phyloP scores from a whole-genome alignment of 495 filamentous ascomycete species.

The Penicillium herquei region DNA sequence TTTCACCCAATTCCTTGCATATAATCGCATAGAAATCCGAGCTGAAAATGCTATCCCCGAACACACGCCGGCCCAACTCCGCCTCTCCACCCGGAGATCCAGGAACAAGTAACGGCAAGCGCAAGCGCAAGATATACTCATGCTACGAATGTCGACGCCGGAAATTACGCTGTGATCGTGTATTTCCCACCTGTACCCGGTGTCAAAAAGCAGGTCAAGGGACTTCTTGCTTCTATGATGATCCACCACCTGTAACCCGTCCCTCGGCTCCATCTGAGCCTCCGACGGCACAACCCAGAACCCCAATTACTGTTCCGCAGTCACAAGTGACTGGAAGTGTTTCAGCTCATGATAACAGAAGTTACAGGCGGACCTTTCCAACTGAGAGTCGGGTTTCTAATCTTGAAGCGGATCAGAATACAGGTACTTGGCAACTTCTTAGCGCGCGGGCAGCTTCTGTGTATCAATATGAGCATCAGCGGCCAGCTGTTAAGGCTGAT shows the following conservation, averaged over 20 bases:
- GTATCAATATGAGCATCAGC: not conserved
- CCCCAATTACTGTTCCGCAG: not conserved
- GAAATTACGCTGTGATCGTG: constrained; percentile 3
- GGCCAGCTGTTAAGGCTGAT: constrained; percentile 2
- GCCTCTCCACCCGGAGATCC: not conserved
- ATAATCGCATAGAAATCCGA: not conserved
- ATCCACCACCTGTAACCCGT: not conserved
- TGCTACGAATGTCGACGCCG: constrained; percentile 5
- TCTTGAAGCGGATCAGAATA: not conserved
- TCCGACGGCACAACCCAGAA: not conserved
- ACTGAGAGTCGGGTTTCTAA: not conserved
- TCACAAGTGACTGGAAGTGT: not conserved
- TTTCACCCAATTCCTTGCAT: not conserved
- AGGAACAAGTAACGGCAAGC: not conserved
- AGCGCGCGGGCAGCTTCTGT: not conserved
- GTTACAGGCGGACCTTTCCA: not conserved
- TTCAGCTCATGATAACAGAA: not conserved
- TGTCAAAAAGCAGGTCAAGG: not conserved
- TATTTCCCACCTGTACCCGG: not conserved
- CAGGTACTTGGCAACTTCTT: constrained; percentile 4
- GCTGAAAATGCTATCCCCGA: constrained; percentile 2
- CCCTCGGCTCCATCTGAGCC: not conserved
- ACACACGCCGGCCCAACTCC: not conserved
- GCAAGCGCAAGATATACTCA: constrained; percentile 2
- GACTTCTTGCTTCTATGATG: not conserved